Percentiles rank a stretch among this genome's conserved stretches.
These are phyloP conservation scores for Pseudogymnoascus sp. DNA, from an alignment of 2,329 filamentous ascomycete genomes.

Conservation along the genomic window DNA sequence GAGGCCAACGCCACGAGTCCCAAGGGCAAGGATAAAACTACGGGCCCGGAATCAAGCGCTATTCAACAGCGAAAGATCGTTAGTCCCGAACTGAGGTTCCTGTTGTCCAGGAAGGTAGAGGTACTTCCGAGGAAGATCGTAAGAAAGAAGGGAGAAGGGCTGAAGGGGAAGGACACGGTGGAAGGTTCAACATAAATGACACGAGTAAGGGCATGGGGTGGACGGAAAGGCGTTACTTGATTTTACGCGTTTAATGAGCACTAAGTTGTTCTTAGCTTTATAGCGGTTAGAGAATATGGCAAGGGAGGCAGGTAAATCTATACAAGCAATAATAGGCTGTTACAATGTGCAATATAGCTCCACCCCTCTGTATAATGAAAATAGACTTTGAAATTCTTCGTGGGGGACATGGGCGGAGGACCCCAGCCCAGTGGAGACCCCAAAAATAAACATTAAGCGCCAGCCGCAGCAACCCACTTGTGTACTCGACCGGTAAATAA, in stretches of 20 bases:
- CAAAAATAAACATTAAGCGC: conserved; percentile 5
- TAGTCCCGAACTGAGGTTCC: conserved; percentile 52
- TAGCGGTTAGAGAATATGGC: background rate
- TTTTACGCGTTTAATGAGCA: background rate
- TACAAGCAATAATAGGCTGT: background rate
- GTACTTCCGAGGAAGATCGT: conserved; percentile 28
- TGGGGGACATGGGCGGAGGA: background rate
- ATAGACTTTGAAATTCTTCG: background rate
- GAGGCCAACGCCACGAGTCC: conserved; percentile 21
- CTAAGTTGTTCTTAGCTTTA: background rate
- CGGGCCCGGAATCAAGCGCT: background rate
- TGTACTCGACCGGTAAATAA: background rate
- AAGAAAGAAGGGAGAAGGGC: conserved; percentile 27
- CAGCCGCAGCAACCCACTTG: background rate
- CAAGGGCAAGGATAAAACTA: conserved; percentile 24
- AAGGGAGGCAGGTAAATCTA: background rate
- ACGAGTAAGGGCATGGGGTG: background rate
- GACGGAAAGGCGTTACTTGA: background rate
- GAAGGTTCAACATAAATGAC: background rate
- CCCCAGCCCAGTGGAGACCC: background rate
- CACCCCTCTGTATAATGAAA: background rate
- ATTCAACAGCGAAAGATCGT: conserved; percentile 41
- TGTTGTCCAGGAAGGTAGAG: conserved; percentile 53
- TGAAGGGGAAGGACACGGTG: conserved; percentile 12
- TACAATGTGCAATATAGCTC: background rate